These are phyloP conservation scores for Chamaecyparis obtusa DNA, from an alignment of 75 land plant genomes.

Conservation along the genomic window DNA sequence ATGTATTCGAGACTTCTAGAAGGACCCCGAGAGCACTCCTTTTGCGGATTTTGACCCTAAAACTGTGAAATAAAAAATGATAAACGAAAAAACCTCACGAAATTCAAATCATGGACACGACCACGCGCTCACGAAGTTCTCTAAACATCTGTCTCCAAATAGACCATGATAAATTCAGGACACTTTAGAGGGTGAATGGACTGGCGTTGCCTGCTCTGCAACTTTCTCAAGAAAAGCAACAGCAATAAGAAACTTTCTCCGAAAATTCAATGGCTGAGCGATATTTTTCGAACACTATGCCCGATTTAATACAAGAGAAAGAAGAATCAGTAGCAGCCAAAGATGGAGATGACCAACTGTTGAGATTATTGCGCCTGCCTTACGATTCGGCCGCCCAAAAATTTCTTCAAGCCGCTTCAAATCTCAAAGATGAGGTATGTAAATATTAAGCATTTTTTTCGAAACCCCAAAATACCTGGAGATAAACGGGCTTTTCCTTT, in stretches of 20 bases:
- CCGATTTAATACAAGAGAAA: neutral
- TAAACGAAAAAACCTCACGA: too few species aligned
- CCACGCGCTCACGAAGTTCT: too few species aligned
- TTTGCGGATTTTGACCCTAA: too few species aligned
- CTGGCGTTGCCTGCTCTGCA: neutral
- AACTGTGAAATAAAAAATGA: too few species aligned
- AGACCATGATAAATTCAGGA: neutral
- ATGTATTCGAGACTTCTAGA: too few species aligned
- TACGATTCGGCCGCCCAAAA: neutral
- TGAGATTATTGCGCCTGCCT: neutral
- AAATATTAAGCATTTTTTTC: too few species aligned
- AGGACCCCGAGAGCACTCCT: too few species aligned
- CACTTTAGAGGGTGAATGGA: neutral
- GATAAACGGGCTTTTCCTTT: too few species aligned
- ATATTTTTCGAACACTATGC: constrained; percentile 3
- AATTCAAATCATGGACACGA: too few species aligned
- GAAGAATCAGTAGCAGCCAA: neutral
- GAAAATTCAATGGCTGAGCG: neutral
- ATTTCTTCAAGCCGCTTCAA: neutral
- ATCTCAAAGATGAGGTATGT: neutral
- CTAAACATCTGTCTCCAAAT: too few species aligned
- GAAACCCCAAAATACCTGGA: too few species aligned
- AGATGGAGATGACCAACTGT: neutral
- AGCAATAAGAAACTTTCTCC: neutral
- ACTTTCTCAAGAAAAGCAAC: neutral